These are phyloP conservation scores for Lipomyces oligophaga DNA, from an alignment of 805 yeast genomes.

Conservation along the genomic window DNA sequence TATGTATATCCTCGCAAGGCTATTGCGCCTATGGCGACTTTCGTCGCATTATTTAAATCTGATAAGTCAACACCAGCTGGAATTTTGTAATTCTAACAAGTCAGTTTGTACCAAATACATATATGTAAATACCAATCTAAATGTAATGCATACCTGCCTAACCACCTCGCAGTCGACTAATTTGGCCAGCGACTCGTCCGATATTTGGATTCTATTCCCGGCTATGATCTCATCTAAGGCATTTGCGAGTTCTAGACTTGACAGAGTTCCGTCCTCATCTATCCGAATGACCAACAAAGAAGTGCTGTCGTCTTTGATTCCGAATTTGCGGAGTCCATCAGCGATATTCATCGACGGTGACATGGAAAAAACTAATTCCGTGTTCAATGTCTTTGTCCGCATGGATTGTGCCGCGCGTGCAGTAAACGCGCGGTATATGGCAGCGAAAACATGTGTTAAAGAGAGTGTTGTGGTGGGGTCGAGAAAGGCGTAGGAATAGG, in stretches of 20 bases:
- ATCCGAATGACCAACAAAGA: slow-evolving; percentile 54
- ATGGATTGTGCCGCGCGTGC: slow-evolving; percentile 46
- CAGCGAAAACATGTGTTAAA: slow-evolving; percentile 57
- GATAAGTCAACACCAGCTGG: slow-evolving; percentile 10
- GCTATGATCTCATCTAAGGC: slow-evolving; percentile 29
- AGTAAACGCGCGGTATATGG: slow-evolving; percentile 56
- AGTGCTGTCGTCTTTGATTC: slow-evolving; percentile 51
- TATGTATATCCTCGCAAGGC: slow-evolving; percentile 24
- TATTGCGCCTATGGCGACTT: slow-evolving; percentile 18
- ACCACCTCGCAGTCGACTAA: slow-evolving; percentile 14
- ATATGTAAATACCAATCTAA: neutral
- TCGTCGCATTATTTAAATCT: slow-evolving; percentile 4
- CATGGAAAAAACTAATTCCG: slow-evolving; percentile 66
- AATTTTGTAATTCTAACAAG: slow-evolving; percentile 21
- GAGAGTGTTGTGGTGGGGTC: slow-evolving; percentile 55
- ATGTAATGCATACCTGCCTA: slow-evolving; percentile 7
- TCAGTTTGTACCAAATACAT: neutral
- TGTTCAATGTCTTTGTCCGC: slow-evolving; percentile 63
- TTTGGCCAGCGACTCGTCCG: slow-evolving; percentile 6
- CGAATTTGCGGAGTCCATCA: slow-evolving; percentile 69
- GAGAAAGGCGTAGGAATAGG: slow-evolving; percentile 61
- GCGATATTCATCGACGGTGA: slow-evolving; percentile 68
- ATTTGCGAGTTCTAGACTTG: neutral
- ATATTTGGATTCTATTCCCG: slow-evolving; percentile 22
- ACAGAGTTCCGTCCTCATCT: slow-evolving; percentile 3